These are phyloP conservation scores for Collybiopsis confluens DNA, from an alignment of 768 basidiomycete genomes.

Conservation along the genomic window DNA sequence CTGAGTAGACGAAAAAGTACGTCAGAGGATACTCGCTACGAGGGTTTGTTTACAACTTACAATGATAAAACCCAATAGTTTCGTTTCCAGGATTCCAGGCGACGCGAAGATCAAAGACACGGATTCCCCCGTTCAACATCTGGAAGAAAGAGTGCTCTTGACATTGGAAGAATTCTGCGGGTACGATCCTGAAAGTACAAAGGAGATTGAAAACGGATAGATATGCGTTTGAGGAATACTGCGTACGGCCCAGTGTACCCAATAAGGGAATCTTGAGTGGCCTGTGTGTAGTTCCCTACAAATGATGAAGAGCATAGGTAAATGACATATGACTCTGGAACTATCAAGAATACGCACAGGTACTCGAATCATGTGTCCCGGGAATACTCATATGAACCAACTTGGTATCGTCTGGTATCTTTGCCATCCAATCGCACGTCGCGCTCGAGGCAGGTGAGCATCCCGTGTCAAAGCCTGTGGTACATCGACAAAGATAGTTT, in stretches of 20 bases:
- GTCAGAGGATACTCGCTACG: not conserved
- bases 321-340: not conserved
- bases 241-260: slow-evolving; percentile 18
- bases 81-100: slow-evolving; percentile 49
- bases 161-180: slow-evolving; percentile 33
- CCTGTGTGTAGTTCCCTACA: slow-evolving; percentile 21
- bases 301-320: not conserved
- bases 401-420: slow-evolving; percentile 18
- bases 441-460: slow-evolving; percentile 9
- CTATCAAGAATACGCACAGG: slow-evolving; percentile 10
- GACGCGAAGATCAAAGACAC: slow-evolving; percentile 45
- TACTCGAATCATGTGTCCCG: slow-evolving; percentile 25
- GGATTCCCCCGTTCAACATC: slow-evolving; percentile 43
- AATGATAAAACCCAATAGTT: slow-evolving; percentile 46
- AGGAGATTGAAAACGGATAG: not conserved
- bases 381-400: slow-evolving; percentile 23
- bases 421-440: slow-evolving; percentile 23
- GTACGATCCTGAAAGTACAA: slow-evolving; percentile 21
- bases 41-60: slow-evolving; percentile 19
- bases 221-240: not conserved
- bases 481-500: not conserved
- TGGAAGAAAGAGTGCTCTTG: slow-evolving; percentile 44
- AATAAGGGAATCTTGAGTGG: slow-evolving; percentile 17
- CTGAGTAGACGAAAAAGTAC: slow-evolving; percentile 16
- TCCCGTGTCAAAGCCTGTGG: slow-evolving; percentile 15